Base-by-base conservation (phyloP, 1,139 yeast species). In the Blastobotrys illinoisensis region DNA sequence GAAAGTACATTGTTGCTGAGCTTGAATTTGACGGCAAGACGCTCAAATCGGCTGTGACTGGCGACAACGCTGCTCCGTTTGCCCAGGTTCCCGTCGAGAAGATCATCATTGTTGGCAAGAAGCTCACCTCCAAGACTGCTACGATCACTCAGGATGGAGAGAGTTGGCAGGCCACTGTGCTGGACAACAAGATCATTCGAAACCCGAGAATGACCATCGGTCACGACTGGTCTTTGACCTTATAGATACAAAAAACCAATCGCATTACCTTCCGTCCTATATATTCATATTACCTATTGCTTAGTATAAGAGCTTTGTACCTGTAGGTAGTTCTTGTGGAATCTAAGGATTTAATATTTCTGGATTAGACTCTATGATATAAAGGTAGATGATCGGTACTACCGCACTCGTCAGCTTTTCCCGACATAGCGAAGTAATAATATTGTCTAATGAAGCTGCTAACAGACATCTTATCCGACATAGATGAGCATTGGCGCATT, bases 11-110 rank as follows among this genome's bases (percentile, higher is more conserved):
- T 26, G 48, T 56, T 14, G 61, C 59, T 48, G 47, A 58, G 43
- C 55, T 57, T 47, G 48, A 23, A 4, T 62, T 54, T 44, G 54
- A 57, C 24, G 81, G 80, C 13, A 91, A 69, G 96, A 88, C 69
- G 95, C 95, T 18, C 86, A 83, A 62, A 77, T 90, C 0, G 86
- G 78, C 63, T 77, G 73, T 32, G 82, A 84, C 66, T 62, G 70
- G 53, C 9, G 58, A 66, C 18, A 36, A 36, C 44, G 67, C 32
- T 18, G 46, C 47, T 14, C 56, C 58, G 2, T 62, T 59, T 50
- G 57, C 59, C 11, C 50, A 56, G 11, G 50, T 58, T 11, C 58
- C 58, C 2, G 72, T 90, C 49, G 96, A 87, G 64, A 80, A 78
- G 61, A 78, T 91, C 23, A 68, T 83, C 1, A 65, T 90, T 44